Base-by-base conservation (phyloP, 148 eudicot genomes). In the Amaranthus hypochondriacus region DNA sequence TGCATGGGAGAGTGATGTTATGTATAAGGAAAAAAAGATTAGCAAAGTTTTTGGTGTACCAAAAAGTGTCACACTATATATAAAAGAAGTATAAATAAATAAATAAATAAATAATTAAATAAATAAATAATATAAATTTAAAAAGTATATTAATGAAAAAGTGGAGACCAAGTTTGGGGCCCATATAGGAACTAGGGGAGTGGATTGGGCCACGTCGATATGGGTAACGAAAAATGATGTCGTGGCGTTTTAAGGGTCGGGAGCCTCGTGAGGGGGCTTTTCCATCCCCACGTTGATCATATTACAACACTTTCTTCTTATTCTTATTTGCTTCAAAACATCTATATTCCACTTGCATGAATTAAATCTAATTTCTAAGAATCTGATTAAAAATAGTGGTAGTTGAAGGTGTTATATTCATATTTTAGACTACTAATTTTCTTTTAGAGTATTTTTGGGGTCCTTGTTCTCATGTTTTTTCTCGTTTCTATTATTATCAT, bases 241-340 rank as follows among this genome's bases (percentile, higher is more conserved):
- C 89, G 86, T 81, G 86, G 89, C 86, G 8, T 60, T 4, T 76
- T 71, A 48, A 74, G 61, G 75, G 79, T 83, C 89, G 78, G 74
- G 72, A 13, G 79, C 58, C 63, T 78, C 59, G 69, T 82, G 63
- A 77, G 73, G 75, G 85, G 85, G 88, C 73, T 13, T 85, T 71
- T 42, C 74, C 62, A 68, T 57, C 75, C 47, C 88, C 84, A 83
- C 86, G 89, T 83, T 79, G 78, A 70, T 44, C 51, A 5, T 49
- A 62, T 55, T 14, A 58, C 2, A 54, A 2, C 51, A 54, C n/a
- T 48, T 62, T 6, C 6, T 62, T 21, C 8, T 18, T 62, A 5
- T 21, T 9, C 66, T 15, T 62, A 28, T 28, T 28, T 28, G 39
- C 39, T 28, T 28, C 39, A 28, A 28, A 28, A 28, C 39, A 28